A percentile compares a stretch with the other conserved stretches of the same genome.
These are phyloP conservation scores for Phytopythium oedochilum DNA, from an alignment of 352 stramenopile genomes.

Conservation along the genomic window DNA sequence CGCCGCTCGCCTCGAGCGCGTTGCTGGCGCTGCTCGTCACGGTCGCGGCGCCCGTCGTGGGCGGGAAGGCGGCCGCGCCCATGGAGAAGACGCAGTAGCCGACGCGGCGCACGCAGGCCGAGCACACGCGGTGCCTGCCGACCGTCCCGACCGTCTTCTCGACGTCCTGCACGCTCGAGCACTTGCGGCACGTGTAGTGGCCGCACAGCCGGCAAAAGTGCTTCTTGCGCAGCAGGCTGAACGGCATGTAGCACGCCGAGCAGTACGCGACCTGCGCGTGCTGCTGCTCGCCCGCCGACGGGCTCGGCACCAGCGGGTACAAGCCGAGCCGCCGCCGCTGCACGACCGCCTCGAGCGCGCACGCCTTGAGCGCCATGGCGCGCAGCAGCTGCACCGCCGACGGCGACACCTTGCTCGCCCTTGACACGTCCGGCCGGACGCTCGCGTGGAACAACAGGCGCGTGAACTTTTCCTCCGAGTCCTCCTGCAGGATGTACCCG, in stretches of 20 bases:
- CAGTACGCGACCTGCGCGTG: constrained; percentile 28
- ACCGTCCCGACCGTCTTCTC: constrained; percentile 39
- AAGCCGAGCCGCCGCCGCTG: constrained; percentile 47
- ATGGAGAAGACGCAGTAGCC: constrained; percentile 48
- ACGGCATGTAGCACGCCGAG: constrained; percentile 32
- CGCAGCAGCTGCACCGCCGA: constrained; percentile 41
- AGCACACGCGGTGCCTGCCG: constrained; percentile 41
- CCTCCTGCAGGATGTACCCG: constrained; percentile 59
- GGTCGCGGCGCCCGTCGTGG: constrained; percentile 8
- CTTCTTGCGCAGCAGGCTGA: constrained; percentile 40
- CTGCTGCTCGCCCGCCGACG: constrained; percentile 5
- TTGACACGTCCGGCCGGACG: neutral
- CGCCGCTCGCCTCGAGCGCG: constrained; percentile 14
- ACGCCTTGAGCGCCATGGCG: constrained; percentile 37
- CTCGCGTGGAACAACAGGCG: constrained; percentile 63
- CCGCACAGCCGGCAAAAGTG: constrained; percentile 55
- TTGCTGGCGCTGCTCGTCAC: constrained; percentile 16
- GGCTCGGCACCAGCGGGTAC: constrained; percentile 28
- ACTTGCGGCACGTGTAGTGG: constrained; percentile 52
- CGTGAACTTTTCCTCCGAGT: constrained; percentile 51
- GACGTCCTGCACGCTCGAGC: constrained; percentile 33
- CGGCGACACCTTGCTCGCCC: constrained; percentile 19
- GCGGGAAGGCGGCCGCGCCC: constrained; percentile 12
- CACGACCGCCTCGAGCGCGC: constrained; percentile 32
- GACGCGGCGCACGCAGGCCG: constrained; percentile 38